These are phyloP conservation scores for Salisapilia sapeloensis DNA, from an alignment of 352 stramenopile genomes.

Conservation along the genomic window DNA sequence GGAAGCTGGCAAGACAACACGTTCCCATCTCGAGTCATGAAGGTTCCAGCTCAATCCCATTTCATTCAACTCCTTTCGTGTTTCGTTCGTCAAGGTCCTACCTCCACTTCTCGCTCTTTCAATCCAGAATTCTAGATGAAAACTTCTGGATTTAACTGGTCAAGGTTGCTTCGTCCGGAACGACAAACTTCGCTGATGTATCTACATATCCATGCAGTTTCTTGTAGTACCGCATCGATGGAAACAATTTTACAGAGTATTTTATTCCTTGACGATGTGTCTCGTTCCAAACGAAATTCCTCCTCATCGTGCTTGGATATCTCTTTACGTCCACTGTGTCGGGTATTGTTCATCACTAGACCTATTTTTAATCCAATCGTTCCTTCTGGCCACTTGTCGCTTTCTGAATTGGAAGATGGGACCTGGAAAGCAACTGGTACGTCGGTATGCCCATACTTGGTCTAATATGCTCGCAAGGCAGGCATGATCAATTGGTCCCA, in stretches of 20 bases:
- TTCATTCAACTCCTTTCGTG: conserved; percentile 32
- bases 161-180: conserved; percentile 35
- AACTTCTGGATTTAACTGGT: conserved; percentile 29
- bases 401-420: conserved; percentile 17
- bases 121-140: conserved; percentile 61
- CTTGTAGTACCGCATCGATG: conserved; percentile 28
- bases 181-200: conserved; percentile 51
- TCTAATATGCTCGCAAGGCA: conserved; percentile 68
- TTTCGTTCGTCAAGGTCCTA: conserved; percentile 13
- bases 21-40: conserved; percentile 47
- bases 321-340: conserved; percentile 47
- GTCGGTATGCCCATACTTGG: conserved; percentile 77
- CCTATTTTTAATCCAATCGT: conserved; percentile 79
- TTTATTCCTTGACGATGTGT: conserved; percentile 40
- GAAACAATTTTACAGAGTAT: conserved; percentile 29
- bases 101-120: conserved; percentile 29
- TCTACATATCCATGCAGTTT: conserved; percentile 23
- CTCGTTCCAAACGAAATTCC: conserved; percentile 87
- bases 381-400: conserved; percentile 57
- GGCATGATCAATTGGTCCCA: conserved; percentile 57
- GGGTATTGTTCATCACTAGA: conserved; percentile 84
- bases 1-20: conserved; percentile 50
- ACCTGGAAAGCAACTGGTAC: conserved; percentile 87
- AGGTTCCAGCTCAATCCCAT: conserved; percentile 56
- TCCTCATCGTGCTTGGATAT: conserved; percentile 60